These are phyloP conservation scores for Phytophthora quininea DNA, from an alignment of 352 stramenopile species.

Conservation along the genomic window DNA sequence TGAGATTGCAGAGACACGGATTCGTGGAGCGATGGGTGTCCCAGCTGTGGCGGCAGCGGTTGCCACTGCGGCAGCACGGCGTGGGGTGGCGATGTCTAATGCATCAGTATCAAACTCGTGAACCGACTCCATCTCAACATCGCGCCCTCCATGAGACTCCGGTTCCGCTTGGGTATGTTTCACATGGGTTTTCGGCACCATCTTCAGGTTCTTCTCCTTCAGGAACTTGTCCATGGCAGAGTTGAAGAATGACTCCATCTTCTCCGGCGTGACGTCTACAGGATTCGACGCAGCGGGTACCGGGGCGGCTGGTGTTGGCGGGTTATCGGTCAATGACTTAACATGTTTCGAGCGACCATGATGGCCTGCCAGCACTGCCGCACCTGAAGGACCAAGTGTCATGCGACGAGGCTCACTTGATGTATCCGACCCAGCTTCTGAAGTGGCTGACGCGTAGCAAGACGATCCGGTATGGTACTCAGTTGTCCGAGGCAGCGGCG, in stretches of 20 bases:
- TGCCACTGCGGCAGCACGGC: background rate
- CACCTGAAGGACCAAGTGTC: background rate
- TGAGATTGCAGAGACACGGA: slow-evolving; percentile 5
- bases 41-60: background rate
- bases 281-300: no score
- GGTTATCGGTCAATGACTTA: no score
- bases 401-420: background rate
- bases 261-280: background rate
- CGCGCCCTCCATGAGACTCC: background rate
- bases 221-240: slow-evolving; percentile 4
- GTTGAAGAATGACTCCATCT: slow-evolving; percentile 5
- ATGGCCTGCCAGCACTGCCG: background rate
- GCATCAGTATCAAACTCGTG: slow-evolving; percentile 2
- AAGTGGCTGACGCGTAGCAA: background rate
- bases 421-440: background rate
- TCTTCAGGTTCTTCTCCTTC: background rate
- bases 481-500: no score
- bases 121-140: slow-evolving; percentile 3
- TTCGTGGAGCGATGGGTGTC: background rate
- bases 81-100: background rate
- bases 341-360: no score
- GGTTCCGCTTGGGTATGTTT: background rate
- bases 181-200: background rate
- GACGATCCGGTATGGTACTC: background rate
- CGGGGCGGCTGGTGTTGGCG: no score